A percentile compares a stretch with the other conserved stretches of the same genome.
Conservation (phyloP, 2,329 filamentous ascomycete genomes). For the Aspergillus costaricaensis region DNA sequence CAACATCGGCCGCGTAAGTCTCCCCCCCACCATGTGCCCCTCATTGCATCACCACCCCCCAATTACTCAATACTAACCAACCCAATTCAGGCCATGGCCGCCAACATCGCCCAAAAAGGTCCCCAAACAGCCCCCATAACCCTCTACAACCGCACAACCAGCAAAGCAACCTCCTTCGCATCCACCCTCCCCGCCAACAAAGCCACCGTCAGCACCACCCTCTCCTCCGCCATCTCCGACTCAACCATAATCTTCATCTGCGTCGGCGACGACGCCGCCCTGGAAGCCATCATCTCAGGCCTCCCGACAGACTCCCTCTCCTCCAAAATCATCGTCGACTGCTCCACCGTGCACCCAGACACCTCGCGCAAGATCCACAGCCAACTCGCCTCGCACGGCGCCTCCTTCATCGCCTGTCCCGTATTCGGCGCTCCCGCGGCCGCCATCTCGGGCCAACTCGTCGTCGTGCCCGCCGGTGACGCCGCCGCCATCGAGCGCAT, state of each 20-base stretch:
- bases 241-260: conserved; percentile 82
- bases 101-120: conserved; percentile 78
- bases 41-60: neutral
- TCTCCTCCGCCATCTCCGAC: conserved; percentile 65
- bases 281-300: conserved; percentile 62
- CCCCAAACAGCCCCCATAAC: conserved; percentile 70
- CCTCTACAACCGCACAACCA: conserved; percentile 75
- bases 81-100: conserved; percentile 44
- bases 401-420: conserved; percentile 72
- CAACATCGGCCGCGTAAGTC: conserved; percentile 78
- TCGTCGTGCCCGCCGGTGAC: conserved; percentile 72
- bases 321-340: conserved; percentile 81
- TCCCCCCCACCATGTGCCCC: neutral
- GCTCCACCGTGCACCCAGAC: conserved; percentile 84
- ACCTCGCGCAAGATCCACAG: conserved; percentile 68
- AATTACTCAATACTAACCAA: neutral
- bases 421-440: conserved; percentile 47
- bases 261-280: conserved; percentile 74
- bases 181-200: conserved; percentile 62
- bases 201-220: conserved; percentile 62
- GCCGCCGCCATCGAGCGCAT: conserved; percentile 62
- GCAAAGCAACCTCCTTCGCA: conserved; percentile 66
- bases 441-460: conserved; percentile 65
- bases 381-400: conserved; percentile 60
- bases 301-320: conserved; percentile 54